Evolutionary conservation across 1,284 basidiomycete species (phyloP).

Genomic region (Vanrija pseudolonga): DNA sequence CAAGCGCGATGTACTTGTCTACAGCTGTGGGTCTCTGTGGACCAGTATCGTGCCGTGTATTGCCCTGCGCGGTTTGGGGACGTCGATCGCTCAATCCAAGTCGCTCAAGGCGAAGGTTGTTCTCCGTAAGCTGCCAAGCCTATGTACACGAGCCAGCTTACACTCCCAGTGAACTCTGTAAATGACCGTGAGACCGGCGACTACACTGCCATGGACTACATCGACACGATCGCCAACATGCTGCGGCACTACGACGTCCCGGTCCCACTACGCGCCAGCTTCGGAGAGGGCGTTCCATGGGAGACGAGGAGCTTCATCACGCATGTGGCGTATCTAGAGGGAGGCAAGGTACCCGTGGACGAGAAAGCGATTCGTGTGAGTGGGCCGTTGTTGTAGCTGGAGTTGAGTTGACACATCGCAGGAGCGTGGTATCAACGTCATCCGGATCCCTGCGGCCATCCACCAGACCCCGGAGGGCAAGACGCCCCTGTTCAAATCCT

Average conservation of each 20-base stretch:
- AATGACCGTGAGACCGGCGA: constrained; percentile 89
- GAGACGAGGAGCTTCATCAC: constrained; percentile 56
- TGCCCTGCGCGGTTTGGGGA: constrained; percentile 74
- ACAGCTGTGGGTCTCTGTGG: constrained; percentile 90
- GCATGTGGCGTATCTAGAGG: constrained; percentile 73
- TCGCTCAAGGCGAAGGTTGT: constrained; percentile 76
- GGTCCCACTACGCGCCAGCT: constrained; percentile 57
- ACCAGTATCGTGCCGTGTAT: constrained; percentile 92
- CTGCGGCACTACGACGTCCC: constrained; percentile 59
- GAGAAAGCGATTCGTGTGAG: constrained; percentile 60
- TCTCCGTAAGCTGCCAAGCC: constrained; percentile 58
- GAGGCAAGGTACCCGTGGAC: constrained; percentile 62
- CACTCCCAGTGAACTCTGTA: constrained; percentile 67
- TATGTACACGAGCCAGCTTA: background rate
- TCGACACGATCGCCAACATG: constrained; percentile 69
- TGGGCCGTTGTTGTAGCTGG: background rate
- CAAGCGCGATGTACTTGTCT: constrained; percentile 70
- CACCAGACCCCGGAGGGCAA: constrained; percentile 16
- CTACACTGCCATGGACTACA: constrained; percentile 79
- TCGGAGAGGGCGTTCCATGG: constrained; percentile 57
- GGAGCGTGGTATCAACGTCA: constrained; percentile 32
- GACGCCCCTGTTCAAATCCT: constrained; percentile 35
- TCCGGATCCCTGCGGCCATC: constrained; percentile 29
- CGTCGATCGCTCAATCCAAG: constrained; percentile 70
- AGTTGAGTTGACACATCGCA: no score